Conservation (phyloP, 768 basidiomycete species). For the Punctularia strigosozonata region DNA sequence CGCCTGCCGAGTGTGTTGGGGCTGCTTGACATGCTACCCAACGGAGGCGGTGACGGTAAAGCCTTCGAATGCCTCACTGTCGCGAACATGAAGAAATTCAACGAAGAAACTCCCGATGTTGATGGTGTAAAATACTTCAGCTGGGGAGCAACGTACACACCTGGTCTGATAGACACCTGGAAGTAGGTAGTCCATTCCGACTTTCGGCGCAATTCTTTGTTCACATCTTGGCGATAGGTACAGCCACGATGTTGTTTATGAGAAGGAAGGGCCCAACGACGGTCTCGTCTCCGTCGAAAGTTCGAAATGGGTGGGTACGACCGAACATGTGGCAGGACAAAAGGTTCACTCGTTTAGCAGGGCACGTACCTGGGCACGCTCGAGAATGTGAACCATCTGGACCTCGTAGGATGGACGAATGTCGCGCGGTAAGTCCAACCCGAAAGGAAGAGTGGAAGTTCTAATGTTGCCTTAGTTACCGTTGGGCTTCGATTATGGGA, state of each 20-base stretch:
- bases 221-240: conserved; percentile 21
- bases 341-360: conserved; percentile 29
- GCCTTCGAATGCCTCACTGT: conserved; percentile 86
- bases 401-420: conserved; percentile 92
- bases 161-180: conserved; percentile 87
- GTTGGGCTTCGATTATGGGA: conserved; percentile 82
- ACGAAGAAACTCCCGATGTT: conserved; percentile 73
- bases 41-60: conserved; percentile 88
- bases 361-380: conserved; percentile 95
- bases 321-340: no score
- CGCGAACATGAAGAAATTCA: conserved; percentile 81
- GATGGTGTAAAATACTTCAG: conserved; percentile 80
- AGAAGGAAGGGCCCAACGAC: conserved; percentile 89
- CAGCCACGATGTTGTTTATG: conserved; percentile 70
- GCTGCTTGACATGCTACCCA: conserved; percentile 75
- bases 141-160: conserved; percentile 89
- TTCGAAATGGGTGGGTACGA: conserved; percentile 58
- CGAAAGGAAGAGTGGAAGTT: no score
- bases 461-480: no score
- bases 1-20: conserved; percentile 62
- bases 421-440: no score
- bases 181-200: conserved; percentile 26
- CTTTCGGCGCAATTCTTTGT: no score
- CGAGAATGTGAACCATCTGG: conserved; percentile 81
- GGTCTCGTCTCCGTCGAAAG: conserved; percentile 86